Conservation (phyloP, 495 filamentous ascomycete genomes). For the Xylaria cubensis region DNA sequence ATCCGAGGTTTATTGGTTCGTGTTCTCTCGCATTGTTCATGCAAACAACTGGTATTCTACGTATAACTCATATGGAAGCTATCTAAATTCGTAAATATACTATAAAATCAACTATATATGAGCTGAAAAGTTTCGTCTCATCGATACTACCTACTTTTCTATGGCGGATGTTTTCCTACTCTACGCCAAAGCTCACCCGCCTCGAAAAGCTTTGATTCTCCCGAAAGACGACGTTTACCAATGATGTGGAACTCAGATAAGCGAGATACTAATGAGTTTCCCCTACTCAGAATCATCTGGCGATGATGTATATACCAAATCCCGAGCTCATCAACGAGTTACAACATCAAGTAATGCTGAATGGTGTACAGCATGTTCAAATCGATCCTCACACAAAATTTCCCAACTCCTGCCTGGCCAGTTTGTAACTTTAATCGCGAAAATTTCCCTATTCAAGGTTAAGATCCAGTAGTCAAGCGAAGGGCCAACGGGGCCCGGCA, state of each 20-base stretch:
- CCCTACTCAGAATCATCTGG: neutral
- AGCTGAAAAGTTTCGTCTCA: neutral
- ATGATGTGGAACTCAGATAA: constrained; percentile 6
- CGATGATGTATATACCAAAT: constrained; percentile 1
- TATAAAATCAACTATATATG: neutral
- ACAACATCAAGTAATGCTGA: neutral
- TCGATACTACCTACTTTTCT: neutral
- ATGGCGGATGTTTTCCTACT: neutral
- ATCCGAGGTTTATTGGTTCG: neutral
- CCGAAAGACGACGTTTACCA: neutral
- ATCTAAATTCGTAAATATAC: neutral
- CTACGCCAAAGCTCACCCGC: neutral
- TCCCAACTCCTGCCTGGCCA: neutral
- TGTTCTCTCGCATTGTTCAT: too few species aligned
- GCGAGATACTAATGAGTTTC: constrained; percentile 7
- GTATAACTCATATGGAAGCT: neutral
- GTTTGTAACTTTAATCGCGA: constrained; percentile 33
- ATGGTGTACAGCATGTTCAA: neutral
- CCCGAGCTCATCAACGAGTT: neutral
- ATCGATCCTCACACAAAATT: neutral
- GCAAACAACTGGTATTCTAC: neutral
- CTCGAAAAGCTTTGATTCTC: neutral
- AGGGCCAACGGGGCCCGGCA: constrained; percentile 36
- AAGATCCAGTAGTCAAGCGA: constrained; percentile 42
- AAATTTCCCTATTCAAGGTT: constrained; percentile 38